Evolutionary conservation across 2,329 filamentous ascomycete genomes (phyloP), one percentile per base, ranked within the genome.

Genomic region (Xylariaceae sp.): DNA sequence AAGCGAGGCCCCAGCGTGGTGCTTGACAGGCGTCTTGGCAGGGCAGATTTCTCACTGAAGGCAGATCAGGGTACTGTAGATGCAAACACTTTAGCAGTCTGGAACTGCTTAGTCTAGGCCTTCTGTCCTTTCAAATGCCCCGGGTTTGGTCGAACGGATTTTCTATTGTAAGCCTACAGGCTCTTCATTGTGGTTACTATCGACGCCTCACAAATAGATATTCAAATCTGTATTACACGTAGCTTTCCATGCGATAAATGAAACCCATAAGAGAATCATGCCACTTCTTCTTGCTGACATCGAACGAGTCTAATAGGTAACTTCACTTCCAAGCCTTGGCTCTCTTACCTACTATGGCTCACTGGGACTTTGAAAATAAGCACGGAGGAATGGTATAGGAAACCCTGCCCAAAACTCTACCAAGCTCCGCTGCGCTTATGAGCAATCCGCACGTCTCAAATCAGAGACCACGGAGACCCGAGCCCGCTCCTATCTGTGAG

Each of bases 31-130:
- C 47, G 17, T n/a, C 56, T 60, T 56, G 52, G 60, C 53, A 53
- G 49, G 60, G 56, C 56, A 62, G 52, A 62, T 41, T 59, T 34
- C 21, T 17, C 28, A 17, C 28, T n/a, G n/a, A n/a, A n/a, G n/a
- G n/a, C n/a, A n/a, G n/a, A n/a, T n/a, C n/a, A n/a, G n/a, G n/a
- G n/a, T n/a, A n/a, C n/a, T n/a, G n/a, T n/a, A n/a, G n/a, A n/a
- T n/a, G n/a, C n/a, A n/a, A n/a, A n/a, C n/a, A n/a, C n/a, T n/a
- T n/a, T n/a, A n/a, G n/a, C n/a, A n/a, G n/a, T n/a, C n/a, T n/a
- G n/a, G n/a, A n/a, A n/a, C n/a, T n/a, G n/a, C n/a, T n/a, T n/a
- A n/a, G 3, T 47, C 8, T 47, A 23, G 19, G 9, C 9, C 12
- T 14, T 17, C 19, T 23, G 14, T 40, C 23, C 19, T 8, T 19